These are phyloP conservation scores for Anisodus tanguticus DNA, from an alignment of 257 asterid species.

Conservation along the genomic window DNA sequence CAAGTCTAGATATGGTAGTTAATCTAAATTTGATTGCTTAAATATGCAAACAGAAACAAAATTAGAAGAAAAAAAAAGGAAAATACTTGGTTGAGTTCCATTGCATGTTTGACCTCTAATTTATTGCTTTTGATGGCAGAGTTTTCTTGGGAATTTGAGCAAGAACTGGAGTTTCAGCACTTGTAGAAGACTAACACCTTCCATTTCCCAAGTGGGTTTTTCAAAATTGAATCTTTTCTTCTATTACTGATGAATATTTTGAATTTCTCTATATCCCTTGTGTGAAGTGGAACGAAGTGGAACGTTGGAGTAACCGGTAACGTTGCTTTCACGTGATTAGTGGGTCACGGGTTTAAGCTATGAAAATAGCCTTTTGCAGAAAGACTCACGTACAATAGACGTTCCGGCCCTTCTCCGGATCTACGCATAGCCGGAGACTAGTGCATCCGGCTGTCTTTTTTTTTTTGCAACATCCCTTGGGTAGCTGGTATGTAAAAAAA, in stretches of 20 bases:
- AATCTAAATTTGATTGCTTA: not conserved
- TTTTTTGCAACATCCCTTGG: no score
- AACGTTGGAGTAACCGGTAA: no score
- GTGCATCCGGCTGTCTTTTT: no score
- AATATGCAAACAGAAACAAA: not conserved
- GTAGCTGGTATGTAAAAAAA: no score
- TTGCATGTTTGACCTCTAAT: not conserved
- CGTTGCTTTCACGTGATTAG: no score
- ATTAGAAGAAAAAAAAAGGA: not conserved
- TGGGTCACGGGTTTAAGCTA: no score
- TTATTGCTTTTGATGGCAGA: constrained; percentile 40
- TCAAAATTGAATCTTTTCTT: not conserved
- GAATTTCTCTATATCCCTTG: not conserved
- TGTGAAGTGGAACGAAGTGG: no score
- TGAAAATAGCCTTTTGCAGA: no score
- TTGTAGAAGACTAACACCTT: constrained; percentile 44
- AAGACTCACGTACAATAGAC: no score
- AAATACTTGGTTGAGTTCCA: not conserved
- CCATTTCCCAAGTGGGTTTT: constrained; percentile 52
- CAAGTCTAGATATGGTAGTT: constrained; percentile 16
- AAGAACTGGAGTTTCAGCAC: constrained; percentile 43
- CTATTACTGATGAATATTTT: not conserved
- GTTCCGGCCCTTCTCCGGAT: no score
- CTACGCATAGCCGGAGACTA: no score
- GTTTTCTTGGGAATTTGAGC: constrained; percentile 39